phyloP scores from a whole-genome alignment of 2,329 filamentous ascomycete species.

The Diatrype stigma region DNA sequence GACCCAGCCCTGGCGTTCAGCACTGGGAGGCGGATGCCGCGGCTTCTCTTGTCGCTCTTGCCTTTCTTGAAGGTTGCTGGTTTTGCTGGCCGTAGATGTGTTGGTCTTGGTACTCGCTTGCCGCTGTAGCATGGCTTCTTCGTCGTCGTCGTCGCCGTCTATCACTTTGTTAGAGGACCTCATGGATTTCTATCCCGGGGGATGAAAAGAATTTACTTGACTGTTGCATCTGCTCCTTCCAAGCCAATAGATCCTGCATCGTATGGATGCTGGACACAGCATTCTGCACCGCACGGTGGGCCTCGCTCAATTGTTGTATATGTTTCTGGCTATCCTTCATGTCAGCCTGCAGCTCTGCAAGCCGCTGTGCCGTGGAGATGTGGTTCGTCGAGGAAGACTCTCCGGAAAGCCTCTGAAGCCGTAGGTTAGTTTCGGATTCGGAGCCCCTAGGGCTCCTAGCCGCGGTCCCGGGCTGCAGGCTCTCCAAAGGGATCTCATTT shows the following conservation, averaged over 20 bases:
- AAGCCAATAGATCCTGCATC: slow-evolving; percentile 6
- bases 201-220: not conserved
- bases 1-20: slow-evolving; percentile 12
- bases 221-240: not conserved
- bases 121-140: not conserved
- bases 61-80: not conserved
- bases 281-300: slow-evolving; percentile 8
- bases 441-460: not conserved
- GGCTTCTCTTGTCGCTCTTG: slow-evolving; percentile 6
- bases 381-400: slow-evolving; percentile 1
- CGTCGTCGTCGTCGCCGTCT: not conserved
- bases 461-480: not conserved
- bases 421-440: not conserved
- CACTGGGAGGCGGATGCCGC: not conserved
- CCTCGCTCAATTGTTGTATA: slow-evolving; percentile 10
- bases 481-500: slow-evolving; percentile 5
- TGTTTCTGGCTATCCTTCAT: slow-evolving; percentile 10
- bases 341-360: slow-evolving; percentile 8
- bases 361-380: slow-evolving; percentile 5
- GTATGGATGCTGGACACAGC: slow-evolving; percentile 7
- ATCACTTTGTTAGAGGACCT: not conserved
- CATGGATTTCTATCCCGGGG: not conserved
- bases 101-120: slow-evolving; percentile 4
- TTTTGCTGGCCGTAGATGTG: slow-evolving; percentile 2
- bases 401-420: not conserved